Evolutionary conservation across 78 protist species (phyloP).

Genomic region (Goniomonas avonlea): DNA sequence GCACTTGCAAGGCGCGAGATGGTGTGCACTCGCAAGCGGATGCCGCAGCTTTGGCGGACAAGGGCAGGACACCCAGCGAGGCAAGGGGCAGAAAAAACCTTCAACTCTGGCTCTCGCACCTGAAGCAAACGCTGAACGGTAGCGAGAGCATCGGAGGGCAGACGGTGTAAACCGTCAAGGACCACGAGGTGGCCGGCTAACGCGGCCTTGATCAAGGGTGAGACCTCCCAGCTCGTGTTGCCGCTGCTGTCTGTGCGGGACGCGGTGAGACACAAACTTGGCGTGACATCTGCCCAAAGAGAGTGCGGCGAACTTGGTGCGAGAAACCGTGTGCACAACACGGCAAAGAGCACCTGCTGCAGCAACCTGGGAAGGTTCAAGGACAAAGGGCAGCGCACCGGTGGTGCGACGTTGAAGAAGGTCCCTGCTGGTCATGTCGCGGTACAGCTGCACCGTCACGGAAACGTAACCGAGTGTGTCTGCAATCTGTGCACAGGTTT

Average conservation of each 20-base stretch:
- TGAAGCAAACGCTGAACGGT: not conserved
- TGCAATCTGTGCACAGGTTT: not conserved
- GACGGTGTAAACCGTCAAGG: constrained; percentile 48
- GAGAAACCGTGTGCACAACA: not conserved
- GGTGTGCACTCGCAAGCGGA: too few species aligned
- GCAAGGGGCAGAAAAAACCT: too few species aligned
- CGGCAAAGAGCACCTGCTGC: not conserved
- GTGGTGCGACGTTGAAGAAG: constrained; percentile 43
- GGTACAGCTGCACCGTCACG: constrained; percentile 21
- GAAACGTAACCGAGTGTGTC: constrained; percentile 1
- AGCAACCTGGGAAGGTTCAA: not conserved
- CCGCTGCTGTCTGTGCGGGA: constrained; percentile 8
- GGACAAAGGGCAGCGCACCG: too few species aligned
- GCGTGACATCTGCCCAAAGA: too few species aligned
- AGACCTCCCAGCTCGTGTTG: constrained; percentile 47
- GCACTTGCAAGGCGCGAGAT: too few species aligned
- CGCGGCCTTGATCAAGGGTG: constrained; percentile 50
- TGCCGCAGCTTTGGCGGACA: too few species aligned
- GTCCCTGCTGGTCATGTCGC: constrained; percentile 52
- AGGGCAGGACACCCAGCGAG: too few species aligned
- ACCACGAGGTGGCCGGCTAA: constrained; percentile 37
- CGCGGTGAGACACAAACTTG: too few species aligned
- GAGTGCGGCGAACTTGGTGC: too few species aligned
- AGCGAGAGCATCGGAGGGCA: constrained; percentile 15
- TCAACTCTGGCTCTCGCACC: too few species aligned